Base-by-base conservation (phyloP, 345 rosid genomes). In the Linum usitatissimum region DNA sequence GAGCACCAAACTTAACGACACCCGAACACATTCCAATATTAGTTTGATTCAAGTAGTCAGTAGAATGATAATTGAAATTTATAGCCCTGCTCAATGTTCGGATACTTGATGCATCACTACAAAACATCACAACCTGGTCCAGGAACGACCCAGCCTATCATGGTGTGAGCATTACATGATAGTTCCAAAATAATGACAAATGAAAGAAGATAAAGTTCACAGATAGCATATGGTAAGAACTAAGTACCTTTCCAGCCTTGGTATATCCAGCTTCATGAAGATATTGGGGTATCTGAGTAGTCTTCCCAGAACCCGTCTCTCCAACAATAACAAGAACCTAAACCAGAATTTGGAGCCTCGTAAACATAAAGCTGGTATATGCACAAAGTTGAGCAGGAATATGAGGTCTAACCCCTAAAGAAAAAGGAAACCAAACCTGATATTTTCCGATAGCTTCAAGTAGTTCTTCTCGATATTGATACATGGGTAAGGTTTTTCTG, bases 241-340 rank as follows among this genome's bases (percentile, higher is more conserved):
- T 18, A 56, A 70, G 61, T 78, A 91, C 97, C 94, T 83, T 90
- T 62, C 99, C 99, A 17, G 71, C 80, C 76, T 84, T 90, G 9
- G 96, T 92, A 80, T 89, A 92, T 71, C 96, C 96, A 70, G 91
- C 95, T 80, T 92, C 98, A 61, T 92, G 95, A 63, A 89, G 93
- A 78, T 92, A 92, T 61, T 92, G 98, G 28, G 96, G 96, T 66
- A 89, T 85, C 70, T 91, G 98, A 17, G 98, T 91, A 53, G 98
- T 91, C 83, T 91, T 91, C 62, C 98, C 98, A 30, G 98, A 92
- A 70, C 96, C 97, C 66, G 99, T 93, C 77, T 93, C 99, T 70
- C 99, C 99, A 21, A 93, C 97, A 57, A 90, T 93, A 60, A 93
- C 84, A 78, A 93, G 88, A 73, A 93, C 88, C 98, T 91, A 64